A percentile compares a stretch with the other conserved stretches of the same genome.
These are phyloP conservation scores for Lentinus polychrous DNA, from an alignment of 1,284 basidiomycete species.

Conservation along the genomic window DNA sequence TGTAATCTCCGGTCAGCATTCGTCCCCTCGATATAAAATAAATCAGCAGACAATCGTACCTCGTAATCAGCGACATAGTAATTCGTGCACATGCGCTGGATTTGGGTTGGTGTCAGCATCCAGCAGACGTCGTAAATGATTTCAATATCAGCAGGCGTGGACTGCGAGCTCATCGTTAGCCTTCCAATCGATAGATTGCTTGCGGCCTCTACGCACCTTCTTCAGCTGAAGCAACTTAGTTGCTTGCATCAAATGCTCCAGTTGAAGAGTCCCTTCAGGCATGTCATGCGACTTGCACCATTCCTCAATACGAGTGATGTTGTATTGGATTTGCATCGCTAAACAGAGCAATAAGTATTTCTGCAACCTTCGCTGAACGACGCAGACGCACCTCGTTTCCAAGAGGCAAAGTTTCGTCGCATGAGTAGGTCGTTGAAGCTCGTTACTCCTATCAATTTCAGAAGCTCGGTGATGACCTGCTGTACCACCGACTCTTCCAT, in stretches of 20 bases:
- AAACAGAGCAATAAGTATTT: constrained; percentile 2
- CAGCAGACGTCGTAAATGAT: constrained; percentile 99
- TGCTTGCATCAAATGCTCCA: constrained; percentile 99
- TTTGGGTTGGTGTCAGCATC: constrained; percentile 99
- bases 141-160: constrained; percentile 90
- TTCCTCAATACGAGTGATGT: constrained; percentile 96
- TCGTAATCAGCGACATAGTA: constrained; percentile 99
- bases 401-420: constrained; percentile 98
- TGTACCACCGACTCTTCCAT: constrained; percentile 98
- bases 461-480: constrained; percentile 93
- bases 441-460: constrained; percentile 95
- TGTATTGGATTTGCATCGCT: constrained; percentile 99
- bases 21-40: not conserved
- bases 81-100: constrained; percentile 97
- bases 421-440: constrained; percentile 99
- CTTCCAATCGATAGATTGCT: not conserved
- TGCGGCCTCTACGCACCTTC: constrained; percentile 58
- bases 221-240: constrained; percentile 98
- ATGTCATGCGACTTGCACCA: constrained; percentile 98
- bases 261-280: constrained; percentile 96
- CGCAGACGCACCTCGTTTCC: constrained; percentile 84
- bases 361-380: not conserved
- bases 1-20: constrained; percentile 25
- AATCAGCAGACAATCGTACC: constrained; percentile 33
- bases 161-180: constrained; percentile 37